These are phyloP conservation scores for Clohesyomyces aquaticus DNA, from an alignment of 495 filamentous ascomycete genomes.

Conservation along the genomic window DNA sequence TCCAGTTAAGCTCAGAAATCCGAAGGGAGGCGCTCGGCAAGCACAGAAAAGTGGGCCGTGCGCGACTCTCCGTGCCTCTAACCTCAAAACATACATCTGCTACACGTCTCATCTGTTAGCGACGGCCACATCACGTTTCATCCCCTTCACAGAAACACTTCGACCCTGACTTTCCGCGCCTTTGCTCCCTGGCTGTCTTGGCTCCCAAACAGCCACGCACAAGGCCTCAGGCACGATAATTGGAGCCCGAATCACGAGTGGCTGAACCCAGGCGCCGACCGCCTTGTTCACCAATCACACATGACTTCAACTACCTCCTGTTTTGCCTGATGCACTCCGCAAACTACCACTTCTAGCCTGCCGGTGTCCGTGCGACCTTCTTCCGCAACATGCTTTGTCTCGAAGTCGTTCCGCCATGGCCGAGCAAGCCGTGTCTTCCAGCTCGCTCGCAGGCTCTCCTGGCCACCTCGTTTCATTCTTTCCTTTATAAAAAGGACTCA, in stretches of 20 bases:
- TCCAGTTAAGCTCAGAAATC: not conserved
- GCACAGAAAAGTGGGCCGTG: not conserved
- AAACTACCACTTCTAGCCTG: constrained; percentile 7
- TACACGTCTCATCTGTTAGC: constrained; percentile 23
- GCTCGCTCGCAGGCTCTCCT: not conserved
- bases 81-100: constrained; percentile 6
- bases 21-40: not conserved
- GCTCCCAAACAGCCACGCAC: constrained; percentile 33
- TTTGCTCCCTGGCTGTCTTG: constrained; percentile 17
- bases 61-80: not conserved
- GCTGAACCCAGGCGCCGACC: constrained; percentile 31
- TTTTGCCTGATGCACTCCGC: constrained; percentile 15
- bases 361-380: not conserved
- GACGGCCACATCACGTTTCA: constrained; percentile 28
- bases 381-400: constrained; percentile 30
- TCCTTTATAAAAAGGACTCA: constrained; percentile 30
- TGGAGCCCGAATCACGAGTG: constrained; percentile 23
- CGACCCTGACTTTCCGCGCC: constrained; percentile 13
- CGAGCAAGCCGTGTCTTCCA: constrained; percentile 1
- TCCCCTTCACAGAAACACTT: constrained; percentile 30
- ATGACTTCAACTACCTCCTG: not conserved
- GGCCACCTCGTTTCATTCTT: constrained; percentile 15
- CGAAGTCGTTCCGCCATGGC: constrained; percentile 39
- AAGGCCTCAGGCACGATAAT: constrained; percentile 25
- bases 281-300: constrained; percentile 24